phyloP scores from a whole-genome alignment of 768 basidiomycete species.

The Tylopilus plumbeoviolaceoides region DNA sequence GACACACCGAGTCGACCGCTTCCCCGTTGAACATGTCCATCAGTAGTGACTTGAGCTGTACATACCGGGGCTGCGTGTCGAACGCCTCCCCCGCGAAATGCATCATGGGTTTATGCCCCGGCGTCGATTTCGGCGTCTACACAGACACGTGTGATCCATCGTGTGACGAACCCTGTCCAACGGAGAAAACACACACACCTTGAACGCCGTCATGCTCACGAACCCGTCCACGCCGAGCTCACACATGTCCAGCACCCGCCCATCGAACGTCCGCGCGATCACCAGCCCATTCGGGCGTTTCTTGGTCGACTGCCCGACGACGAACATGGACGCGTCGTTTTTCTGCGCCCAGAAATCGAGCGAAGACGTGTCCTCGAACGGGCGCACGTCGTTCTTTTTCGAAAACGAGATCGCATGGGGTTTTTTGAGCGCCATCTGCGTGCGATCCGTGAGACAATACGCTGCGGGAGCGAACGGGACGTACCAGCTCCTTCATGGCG shows the following conservation, averaged over 20 bases:
- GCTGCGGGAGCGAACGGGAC: conserved; percentile 29
- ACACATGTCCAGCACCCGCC: conserved; percentile 87
- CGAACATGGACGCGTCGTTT: conserved; percentile 91
- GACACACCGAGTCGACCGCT: conserved; percentile 75
- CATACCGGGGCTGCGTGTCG: conserved; percentile 88
- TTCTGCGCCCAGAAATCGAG: conserved; percentile 92
- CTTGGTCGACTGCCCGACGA: conserved; percentile 89
- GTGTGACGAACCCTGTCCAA: background rate
- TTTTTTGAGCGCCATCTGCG: conserved; percentile 88
- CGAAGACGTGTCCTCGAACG: conserved; percentile 79
- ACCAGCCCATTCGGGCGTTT: conserved; percentile 88
- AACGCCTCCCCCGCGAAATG: conserved; percentile 96
- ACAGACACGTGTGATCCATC: background rate
- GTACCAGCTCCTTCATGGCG: conserved; percentile 87
- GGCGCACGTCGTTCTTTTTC: conserved; percentile 87
- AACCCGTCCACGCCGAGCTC: conserved; percentile 87
- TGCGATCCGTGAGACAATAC: too few relatives aligned
- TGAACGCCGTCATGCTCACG: conserved; percentile 75
- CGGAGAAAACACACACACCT: conserved; percentile 45
- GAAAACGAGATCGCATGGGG: conserved; percentile 89
- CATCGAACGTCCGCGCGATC: conserved; percentile 83
- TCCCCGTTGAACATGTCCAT: conserved; percentile 90
- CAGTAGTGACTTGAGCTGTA: conserved; percentile 88
- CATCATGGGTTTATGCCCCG: conserved; percentile 88
- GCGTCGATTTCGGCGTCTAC: conserved; percentile 78